Base-by-base conservation (phyloP, 768 basidiomycete species). In the Hemileccinum impolitum region DNA sequence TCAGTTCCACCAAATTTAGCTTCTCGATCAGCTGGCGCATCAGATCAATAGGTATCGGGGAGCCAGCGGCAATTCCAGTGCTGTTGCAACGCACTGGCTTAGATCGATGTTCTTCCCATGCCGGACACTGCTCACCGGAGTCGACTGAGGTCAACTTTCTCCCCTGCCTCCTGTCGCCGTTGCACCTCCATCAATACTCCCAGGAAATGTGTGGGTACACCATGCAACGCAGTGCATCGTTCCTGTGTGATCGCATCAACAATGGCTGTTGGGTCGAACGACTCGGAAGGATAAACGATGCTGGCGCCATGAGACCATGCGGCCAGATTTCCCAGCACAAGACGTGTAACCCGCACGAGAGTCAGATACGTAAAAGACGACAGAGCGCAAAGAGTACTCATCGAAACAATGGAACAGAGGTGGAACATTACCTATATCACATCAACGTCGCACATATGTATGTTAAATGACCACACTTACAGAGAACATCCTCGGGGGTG, bases 361-460 rank as follows among this genome's bases (percentile, higher is more conserved):
- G 55, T 60, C 51, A 59, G 54, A 60, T 39, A 35, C 42, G 7
- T 0, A 6, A 47, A n/a, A 8, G 28, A 26, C 30, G 13, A 51
- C 17, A 58, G 53, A 47, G 35, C 12, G 23, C 35, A 46, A n/a
- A 28, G 19, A 23, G 25, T 30, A 87, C 87, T 85, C 70, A 88
- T 90, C 90, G 78, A 91, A 91, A 62, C 90, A 92, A 63, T 93
- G 90, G 63, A 91, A 93, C 2, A 91, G 67, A 0, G 90, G 90
- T 3, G 90, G 90, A 1, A 82, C 82, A 53, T 92, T 91, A 74
- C 87, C 87, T 90, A 40, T 17, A 38, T 61, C 45, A 36, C 13
- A 36, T 54, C 35, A 52, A 32, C 6, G 10, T 40, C 19, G n/a
- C n/a, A n/a, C n/a, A 11, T 8, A 19, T 4, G 15, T 23, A 18